Evolutionary conservation across 163 green algal genomes (phyloP), one percentile per base, ranked within the genome.

Genomic region (Prototheca cutis): DNA sequence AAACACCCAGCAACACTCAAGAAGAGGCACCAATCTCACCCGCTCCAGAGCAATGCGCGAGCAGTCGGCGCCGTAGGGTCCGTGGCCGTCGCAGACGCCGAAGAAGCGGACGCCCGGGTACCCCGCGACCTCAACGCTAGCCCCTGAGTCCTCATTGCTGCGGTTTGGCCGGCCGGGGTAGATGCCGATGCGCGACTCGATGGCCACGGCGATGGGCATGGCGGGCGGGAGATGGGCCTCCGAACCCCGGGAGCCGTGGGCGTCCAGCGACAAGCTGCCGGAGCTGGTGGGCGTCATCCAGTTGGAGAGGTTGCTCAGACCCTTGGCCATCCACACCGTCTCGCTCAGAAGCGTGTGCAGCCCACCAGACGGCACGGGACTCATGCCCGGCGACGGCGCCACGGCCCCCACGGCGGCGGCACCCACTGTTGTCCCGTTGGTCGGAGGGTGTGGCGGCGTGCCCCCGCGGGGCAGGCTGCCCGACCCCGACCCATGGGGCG

Each of bases 71-170:
- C 85, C 86, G 47, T 65, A 65, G 32, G 84, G 74, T 8, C 87
- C 85, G 40, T 90, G 78, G 5, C 85, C 86, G 65, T 97, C 91
- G 72, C 93, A 96, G 3, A 98, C 89, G 19, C 80, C 87, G 32
- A 95, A 88, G 21, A 98, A 73, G 19, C 82, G 65, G 25, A 51
- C 30, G 29, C 30, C 52, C 1, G 52, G 52, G 30, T 58, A 19
- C 10, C 25, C 49, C 49, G 25, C 23, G 13, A 56, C 8, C 1
- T 34, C 49, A 8, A 34, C 8, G 49, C 25, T 36, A 24, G 49
- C 49, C 21, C 42, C 42, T 8, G 77, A 69, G 65, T 97, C 91
- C 70, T 97, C 90, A 66, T 96, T 96, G 3, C 77, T 55, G 61
- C 96, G 96, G 65, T 89, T 66, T 0, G 81, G 78, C 0, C 74